Evolutionary conservation across 768 basidiomycete species (phyloP), one percentile per base, ranked within the genome.

Genomic region (Boletellus sp.): DNA sequence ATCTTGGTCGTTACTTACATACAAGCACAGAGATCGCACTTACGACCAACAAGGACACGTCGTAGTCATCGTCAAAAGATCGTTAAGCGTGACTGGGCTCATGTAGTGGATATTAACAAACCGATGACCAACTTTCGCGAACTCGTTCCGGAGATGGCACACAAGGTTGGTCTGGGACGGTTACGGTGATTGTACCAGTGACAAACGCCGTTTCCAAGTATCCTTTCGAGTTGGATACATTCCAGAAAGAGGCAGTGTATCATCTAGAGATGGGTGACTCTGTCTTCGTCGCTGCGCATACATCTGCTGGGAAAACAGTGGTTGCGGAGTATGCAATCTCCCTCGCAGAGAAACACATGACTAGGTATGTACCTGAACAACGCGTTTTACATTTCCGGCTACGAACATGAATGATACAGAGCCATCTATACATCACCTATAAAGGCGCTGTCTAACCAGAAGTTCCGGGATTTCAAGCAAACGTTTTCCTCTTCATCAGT

Each of bases 361-460:
- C 96, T n/a, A 80, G 93, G 94, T 93, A 54, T 59, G 70, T 28
- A 28, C 55, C 32, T 46, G 23, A 47, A 24, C 50, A 19, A 43
- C 43, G 52, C 46, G 28, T 52, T 55, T 50, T 53, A 34, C 35
- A 53, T 55, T 48, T 50, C 54, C 48, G 45, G 47, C 28, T 33
- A 48, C 34, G 33, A 54, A 23, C 40, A 33, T 44, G 42, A 51
- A 28, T 22, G 19, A 36, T 44, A 4, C 57, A 97, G 95, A 44
- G 94, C 96, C 1, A 98, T 99, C 54, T 99, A 98, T 65, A 99
- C 96, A 0, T 97, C 94, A 0, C 96, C 96, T 0, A 99, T 99
- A 67, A 99, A 99, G 62, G 96, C 96, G 0, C 76, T 99, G 7
- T 98, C 95, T 9, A 99, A 99, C 65, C 96, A 98, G 61, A 99